Percentiles rank a stretch among this genome's conserved stretches.
Conservation (phyloP, 257 asterid species). For the Thymus quinquecostatus region DNA sequence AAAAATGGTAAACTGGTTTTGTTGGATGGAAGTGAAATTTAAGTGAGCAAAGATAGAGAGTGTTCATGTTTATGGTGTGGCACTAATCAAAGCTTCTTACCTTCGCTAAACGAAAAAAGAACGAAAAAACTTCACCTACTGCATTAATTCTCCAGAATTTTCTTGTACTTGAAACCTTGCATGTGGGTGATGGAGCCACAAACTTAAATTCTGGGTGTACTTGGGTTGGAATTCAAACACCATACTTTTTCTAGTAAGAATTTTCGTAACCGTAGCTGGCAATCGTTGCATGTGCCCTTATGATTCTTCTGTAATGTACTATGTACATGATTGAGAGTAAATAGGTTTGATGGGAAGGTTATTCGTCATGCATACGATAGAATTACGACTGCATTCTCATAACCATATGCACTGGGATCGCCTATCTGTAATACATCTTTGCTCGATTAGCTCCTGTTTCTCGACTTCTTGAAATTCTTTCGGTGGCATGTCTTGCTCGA, state of each 20-base stretch:
- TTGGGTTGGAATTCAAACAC: background rate
- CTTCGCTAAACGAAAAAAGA: background rate
- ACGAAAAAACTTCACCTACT: background rate
- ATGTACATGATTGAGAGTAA: background rate
- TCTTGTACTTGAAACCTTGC: conserved; percentile 3
- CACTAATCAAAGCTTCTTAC: background rate
- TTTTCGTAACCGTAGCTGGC: background rate
- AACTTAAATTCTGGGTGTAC: background rate
- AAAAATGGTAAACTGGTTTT: background rate
- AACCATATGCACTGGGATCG: background rate
- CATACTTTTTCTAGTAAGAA: background rate
- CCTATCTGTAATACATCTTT: background rate
- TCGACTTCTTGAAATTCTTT: background rate
- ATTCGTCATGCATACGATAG: no score
- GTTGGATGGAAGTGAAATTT: background rate
- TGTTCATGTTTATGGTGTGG: background rate
- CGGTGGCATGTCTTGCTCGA: background rate
- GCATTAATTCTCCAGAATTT: background rate
- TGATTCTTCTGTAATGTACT: background rate
- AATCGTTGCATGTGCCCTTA: background rate
- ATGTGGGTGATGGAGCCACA: background rate
- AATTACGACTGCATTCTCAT: no score
- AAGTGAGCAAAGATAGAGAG: background rate
- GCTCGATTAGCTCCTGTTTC: background rate
- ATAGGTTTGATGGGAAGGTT: background rate